phyloP scores from a whole-genome alignment of 2,329 filamentous ascomycete species.

The Myriosclerotinia scirpicola region DNA sequence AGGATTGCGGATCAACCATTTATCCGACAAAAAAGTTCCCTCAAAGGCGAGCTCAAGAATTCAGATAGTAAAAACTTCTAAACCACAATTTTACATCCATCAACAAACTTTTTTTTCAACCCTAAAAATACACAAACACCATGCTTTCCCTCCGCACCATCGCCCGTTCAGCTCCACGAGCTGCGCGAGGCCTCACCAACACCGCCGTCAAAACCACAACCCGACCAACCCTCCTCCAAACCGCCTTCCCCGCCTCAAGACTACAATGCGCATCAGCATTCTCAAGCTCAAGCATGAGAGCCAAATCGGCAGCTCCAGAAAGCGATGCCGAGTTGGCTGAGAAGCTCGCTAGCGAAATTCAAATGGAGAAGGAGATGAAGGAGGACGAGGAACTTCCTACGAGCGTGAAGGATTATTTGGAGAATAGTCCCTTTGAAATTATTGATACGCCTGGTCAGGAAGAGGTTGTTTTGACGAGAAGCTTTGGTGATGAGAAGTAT shows the following conservation, averaged over 20 bases:
- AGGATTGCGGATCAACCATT: conserved; percentile 24
- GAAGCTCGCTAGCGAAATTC: conserved; percentile 82
- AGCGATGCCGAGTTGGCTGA: conserved; percentile 77
- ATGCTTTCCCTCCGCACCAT: conserved; percentile 71
- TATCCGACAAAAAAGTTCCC: conserved; percentile 26
- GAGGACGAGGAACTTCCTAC: conserved; percentile 69
- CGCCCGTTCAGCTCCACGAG: conserved; percentile 66
- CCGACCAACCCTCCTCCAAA: conserved; percentile 35
- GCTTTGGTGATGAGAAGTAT: conserved; percentile 85
- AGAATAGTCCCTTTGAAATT: conserved; percentile 81
- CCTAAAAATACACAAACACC: conserved; percentile 24
- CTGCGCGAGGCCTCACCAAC: conserved; percentile 57
- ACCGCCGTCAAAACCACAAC: conserved; percentile 49
- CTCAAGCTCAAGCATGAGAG: conserved; percentile 46
- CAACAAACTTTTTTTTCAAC: conserved; percentile 25
- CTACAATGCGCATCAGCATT: conserved; percentile 38
- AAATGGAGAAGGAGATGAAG: conserved; percentile 78
- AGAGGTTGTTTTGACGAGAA: conserved; percentile 80
- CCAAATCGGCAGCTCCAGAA: conserved; percentile 43
- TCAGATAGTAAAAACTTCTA: conserved; percentile 13
- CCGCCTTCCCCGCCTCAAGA: conserved; percentile 36
- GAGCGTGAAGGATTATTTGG: conserved; percentile 83
- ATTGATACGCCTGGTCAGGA: conserved; percentile 81
- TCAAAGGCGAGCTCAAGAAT: conserved; percentile 12
- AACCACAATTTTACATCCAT: conserved; percentile 16